Conservation (phyloP, 2,329 filamentous ascomycete species). For the Truncatella angustata region DNA sequence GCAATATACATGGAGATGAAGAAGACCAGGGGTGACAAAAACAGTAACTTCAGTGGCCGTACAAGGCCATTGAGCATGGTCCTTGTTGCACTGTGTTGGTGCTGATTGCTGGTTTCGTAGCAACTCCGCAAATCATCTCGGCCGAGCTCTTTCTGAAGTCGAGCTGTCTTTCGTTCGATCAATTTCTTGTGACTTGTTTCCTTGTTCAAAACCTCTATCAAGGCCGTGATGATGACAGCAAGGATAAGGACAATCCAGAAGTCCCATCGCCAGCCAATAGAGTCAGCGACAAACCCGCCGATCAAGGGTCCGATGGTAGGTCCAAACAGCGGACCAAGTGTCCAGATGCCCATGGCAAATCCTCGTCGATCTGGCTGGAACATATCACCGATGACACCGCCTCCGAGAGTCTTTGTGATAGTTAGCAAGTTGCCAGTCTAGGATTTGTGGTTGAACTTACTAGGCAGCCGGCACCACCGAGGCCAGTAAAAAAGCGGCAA, state of each 20-base stretch:
- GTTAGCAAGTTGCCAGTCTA: slow-evolving; percentile 24
- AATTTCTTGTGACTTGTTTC: slow-evolving; percentile 18
- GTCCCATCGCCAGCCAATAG: slow-evolving; percentile 47
- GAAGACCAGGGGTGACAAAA: slow-evolving; percentile 53
- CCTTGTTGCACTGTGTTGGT: slow-evolving; percentile 2
- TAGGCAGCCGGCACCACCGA: slow-evolving; percentile 52
- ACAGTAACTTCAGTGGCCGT: slow-evolving; percentile 45
- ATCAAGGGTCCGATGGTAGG: slow-evolving; percentile 44
- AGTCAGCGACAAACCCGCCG: slow-evolving; percentile 44
- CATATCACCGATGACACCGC: slow-evolving; percentile 52
- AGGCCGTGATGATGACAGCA: slow-evolving; percentile 1
- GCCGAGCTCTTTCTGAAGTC: slow-evolving; percentile 30
- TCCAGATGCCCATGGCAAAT: slow-evolving; percentile 44
- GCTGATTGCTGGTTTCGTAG: slow-evolving; percentile 8
- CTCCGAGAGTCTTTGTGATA: slow-evolving; percentile 33
- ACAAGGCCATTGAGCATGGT: slow-evolving; percentile 25
- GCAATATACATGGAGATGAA: slow-evolving; percentile 36
- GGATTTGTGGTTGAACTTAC: background rate
- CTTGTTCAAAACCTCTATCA: slow-evolving; percentile 12
- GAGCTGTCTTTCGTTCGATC: slow-evolving; percentile 26
- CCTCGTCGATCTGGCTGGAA: slow-evolving; percentile 43
- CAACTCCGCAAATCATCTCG: slow-evolving; percentile 19
- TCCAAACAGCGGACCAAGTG: slow-evolving; percentile 42
- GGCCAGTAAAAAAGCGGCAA: slow-evolving; percentile 55
- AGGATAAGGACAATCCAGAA: slow-evolving; percentile 44